phyloP scores from a whole-genome alignment of 1,139 yeast genomes.

The Lodderomyces parapsilosis region DNA sequence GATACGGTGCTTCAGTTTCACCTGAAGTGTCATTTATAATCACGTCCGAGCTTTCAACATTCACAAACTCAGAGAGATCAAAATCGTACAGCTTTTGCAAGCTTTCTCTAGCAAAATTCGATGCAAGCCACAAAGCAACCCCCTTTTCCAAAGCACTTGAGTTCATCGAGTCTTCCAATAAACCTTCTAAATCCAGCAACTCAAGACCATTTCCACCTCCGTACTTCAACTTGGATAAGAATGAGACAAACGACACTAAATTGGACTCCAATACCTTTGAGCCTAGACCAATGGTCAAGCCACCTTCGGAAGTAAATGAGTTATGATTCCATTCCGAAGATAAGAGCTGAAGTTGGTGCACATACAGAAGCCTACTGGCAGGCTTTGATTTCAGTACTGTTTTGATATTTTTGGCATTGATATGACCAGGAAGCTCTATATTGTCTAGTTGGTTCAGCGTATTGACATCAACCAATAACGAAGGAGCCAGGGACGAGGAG shows the following conservation, averaged over 20 bases:
- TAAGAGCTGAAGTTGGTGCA: conserved; percentile 11
- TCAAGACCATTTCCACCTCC: neutral
- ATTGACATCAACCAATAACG: neutral
- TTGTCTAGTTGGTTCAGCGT: conserved; percentile 29
- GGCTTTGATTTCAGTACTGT: conserved; percentile 9
- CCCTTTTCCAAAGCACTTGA: conserved; percentile 14
- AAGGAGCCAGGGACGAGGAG: neutral
- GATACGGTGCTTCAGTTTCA: conserved; percentile 19
- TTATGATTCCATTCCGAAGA: conserved; percentile 12
- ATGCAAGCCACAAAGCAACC: conserved; percentile 33
- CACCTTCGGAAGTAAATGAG: neutral
- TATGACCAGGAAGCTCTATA: conserved; percentile 39
- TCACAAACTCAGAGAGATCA: conserved; percentile 26
- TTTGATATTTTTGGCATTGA: conserved; percentile 32
- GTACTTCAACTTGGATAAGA: conserved; percentile 13
- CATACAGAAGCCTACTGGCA: conserved; percentile 2
- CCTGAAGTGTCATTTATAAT: conserved; percentile 10
- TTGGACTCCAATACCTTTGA: conserved; percentile 10
- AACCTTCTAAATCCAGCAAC: conserved; percentile 16
- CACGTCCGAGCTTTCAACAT: conserved; percentile 18
- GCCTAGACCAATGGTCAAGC: conserved; percentile 10
- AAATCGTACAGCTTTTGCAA: conserved; percentile 15
- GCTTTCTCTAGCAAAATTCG: conserved; percentile 14
- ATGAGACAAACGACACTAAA: conserved; percentile 4
- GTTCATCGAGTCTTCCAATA: conserved; percentile 13